Evolutionary conservation across 75 land plant genomes (phyloP), one percentile per base, ranked within the genome.

Genomic region (Larix kaempferi): DNA sequence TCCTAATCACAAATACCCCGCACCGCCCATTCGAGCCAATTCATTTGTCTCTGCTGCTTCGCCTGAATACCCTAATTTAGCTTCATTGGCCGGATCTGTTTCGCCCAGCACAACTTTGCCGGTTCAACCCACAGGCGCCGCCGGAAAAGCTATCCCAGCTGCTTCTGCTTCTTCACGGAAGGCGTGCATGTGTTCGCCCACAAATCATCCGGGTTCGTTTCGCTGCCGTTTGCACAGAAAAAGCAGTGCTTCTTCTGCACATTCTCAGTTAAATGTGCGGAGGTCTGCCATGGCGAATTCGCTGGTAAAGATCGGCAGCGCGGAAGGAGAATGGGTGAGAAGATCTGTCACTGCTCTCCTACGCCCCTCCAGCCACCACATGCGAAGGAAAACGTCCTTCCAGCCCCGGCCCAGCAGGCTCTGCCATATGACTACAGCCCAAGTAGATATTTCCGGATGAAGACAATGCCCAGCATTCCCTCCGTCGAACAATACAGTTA

Each of bases 281-380:
- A 56, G 83, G 22, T 82, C 79, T 57, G 79, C 79, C 61, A 77
- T 82, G 79, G 71, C 78, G 78, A 81, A 81, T 59, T 81, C 83
- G 23, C 66, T 81, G 19, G 83, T 81, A 19, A 56, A 79, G 75
- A 82, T 82, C 75, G 83, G 83, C 22, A 73, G 76, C 57, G 82
- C 76, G n/a, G 83, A 82, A 56, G 83, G 83, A 6, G 83, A 82
- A 19, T 58, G 72, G 75, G 67, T 82, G 75, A 77, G 69, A 69
- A 55, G 83, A 6, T 65, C 83, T 49, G 62, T 82, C 21, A 57
- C 76, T 17, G 60, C 83, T 12, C 67, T 82, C 75, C 77, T 82
- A 25, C 83, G 83, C 11, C 83, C 83, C 0, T 82, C 83, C 14
- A 77, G 76, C 2, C 83, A 82, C 49, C 79, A 82, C 67, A 75